phyloP scores from a whole-genome alignment of 225 moss, liverwort and hornwort genomes.

The Marchantia polymorpha region DNA sequence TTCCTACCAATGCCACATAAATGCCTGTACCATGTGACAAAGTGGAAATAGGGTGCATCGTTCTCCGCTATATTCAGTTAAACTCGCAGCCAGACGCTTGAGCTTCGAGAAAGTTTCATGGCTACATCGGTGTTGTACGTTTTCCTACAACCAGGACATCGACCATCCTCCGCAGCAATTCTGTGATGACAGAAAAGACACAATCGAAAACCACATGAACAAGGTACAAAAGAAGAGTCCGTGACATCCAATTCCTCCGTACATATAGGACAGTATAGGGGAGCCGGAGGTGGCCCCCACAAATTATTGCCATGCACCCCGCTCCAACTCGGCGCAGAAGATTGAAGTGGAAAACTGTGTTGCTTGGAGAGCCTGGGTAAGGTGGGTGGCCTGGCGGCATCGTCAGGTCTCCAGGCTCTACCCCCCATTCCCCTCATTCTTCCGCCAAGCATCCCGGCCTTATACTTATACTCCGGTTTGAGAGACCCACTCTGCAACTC shows the following conservation, averaged over 20 bases:
- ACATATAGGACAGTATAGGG: slow-evolving; percentile 85
- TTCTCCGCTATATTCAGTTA: slow-evolving; percentile 15
- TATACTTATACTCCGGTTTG: slow-evolving; percentile 79
- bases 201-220: slow-evolving; percentile 83
- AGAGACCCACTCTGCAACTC: slow-evolving; percentile 51
- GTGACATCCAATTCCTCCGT: slow-evolving; percentile 89
- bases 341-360: slow-evolving; percentile 57
- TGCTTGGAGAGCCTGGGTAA: slow-evolving; percentile 74
- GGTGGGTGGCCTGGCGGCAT: slow-evolving; percentile 81
- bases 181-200: slow-evolving; percentile 92
- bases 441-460: slow-evolving; percentile 60
- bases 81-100: slow-evolving; percentile 69
- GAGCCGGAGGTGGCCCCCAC: slow-evolving; percentile 76
- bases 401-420: slow-evolving; percentile 84
- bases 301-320: slow-evolving; percentile 56
- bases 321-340: slow-evolving; percentile 57
- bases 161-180: slow-evolving; percentile 82
- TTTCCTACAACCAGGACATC: slow-evolving; percentile 89
- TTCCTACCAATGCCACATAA: no score
- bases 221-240: slow-evolving; percentile 80
- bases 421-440: slow-evolving; percentile 63
- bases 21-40: background rate
- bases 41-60: background rate
- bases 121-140: slow-evolving; percentile 73
- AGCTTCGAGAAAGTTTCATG: slow-evolving; percentile 65